These are phyloP conservation scores for Chamaecrista fasciculata DNA, from an alignment of 306 rosid genomes.

Conservation along the genomic window DNA sequence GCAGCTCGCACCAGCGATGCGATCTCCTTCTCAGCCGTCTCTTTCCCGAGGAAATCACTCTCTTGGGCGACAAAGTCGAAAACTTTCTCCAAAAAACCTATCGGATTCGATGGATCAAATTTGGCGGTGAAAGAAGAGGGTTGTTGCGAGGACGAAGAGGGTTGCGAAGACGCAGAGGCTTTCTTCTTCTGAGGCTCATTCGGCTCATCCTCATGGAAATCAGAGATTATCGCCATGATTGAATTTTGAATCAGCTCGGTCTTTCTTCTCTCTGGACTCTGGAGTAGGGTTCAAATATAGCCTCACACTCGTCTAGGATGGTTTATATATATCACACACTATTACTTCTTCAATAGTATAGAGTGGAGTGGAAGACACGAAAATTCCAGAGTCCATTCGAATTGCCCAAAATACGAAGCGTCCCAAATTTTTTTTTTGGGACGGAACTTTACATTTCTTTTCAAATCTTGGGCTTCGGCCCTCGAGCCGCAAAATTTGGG, in stretches of 20 bases:
- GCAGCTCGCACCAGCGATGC: conserved; percentile 29
- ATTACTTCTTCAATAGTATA: neutral
- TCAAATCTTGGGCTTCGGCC: no score
- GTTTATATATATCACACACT: no score
- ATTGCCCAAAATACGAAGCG: no score
- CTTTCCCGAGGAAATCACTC: conserved; percentile 50
- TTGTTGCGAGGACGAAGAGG: conserved; percentile 31
- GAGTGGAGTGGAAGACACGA: neutral
- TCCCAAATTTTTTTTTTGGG: no score
- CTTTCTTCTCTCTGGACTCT: neutral
- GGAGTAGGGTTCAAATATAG: conserved; percentile 13
- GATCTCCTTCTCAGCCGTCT: conserved; percentile 46
- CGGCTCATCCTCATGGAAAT: conserved; percentile 50
- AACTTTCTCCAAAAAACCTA: conserved; percentile 48
- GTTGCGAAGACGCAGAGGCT: conserved; percentile 7
- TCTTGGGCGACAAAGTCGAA: conserved; percentile 64
- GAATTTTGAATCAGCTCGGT: neutral
- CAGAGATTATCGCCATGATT: conserved; percentile 69
- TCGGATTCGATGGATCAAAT: conserved; percentile 50
- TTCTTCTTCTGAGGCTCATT: conserved; percentile 12
- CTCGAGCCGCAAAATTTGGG: no score
- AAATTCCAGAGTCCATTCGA: no score
- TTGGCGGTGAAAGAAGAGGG: conserved; percentile 43
- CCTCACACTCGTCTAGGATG: neutral
- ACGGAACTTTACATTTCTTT: no score